These are phyloP conservation scores for Starmera caribaea DNA, from an alignment of 805 yeast species.

Conservation along the genomic window DNA sequence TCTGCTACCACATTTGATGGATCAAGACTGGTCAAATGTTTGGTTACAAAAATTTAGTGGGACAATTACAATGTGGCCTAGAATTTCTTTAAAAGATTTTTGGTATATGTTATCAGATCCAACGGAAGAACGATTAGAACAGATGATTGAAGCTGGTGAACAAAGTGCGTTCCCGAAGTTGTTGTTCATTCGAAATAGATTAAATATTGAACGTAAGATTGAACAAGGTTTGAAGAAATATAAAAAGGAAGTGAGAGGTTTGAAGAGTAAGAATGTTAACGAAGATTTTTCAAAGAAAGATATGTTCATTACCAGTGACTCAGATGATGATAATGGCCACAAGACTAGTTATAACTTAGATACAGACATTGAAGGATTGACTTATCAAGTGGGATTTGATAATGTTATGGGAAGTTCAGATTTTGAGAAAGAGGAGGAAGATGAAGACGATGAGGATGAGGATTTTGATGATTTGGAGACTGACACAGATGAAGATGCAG, in stretches of 20 bases:
- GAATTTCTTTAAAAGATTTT: slow-evolving; percentile 48
- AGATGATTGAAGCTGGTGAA: slow-evolving; percentile 55
- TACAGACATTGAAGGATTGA: slow-evolving; percentile 4
- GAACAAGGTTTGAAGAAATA: slow-evolving; percentile 35
- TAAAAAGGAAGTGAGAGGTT: slow-evolving; percentile 5
- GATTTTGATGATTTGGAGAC: background rate
- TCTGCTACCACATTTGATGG: slow-evolving; percentile 55
- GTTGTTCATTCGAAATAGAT: slow-evolving; percentile 52
- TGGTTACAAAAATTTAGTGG: slow-evolving; percentile 72
- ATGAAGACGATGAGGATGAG: background rate
- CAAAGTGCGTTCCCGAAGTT: slow-evolving; percentile 56
- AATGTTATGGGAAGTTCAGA: background rate
- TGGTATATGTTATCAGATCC: slow-evolving; percentile 63
- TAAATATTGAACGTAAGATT: slow-evolving; percentile 56
- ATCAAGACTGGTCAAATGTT: slow-evolving; percentile 74
- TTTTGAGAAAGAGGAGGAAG: background rate
- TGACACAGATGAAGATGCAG: background rate
- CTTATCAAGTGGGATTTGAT: slow-evolving; percentile 7
- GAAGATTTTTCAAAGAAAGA: background rate
- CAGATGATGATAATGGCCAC: slow-evolving; percentile 6
- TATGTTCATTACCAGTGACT: slow-evolving; percentile 2
- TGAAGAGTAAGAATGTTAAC: slow-evolving; percentile 1
- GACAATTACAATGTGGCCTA: slow-evolving; percentile 69
- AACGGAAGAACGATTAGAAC: slow-evolving; percentile 41
- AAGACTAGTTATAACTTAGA: slow-evolving; percentile 1